Evolutionary conservation across 768 basidiomycete species (phyloP).

Genomic region (Suillus americanus): DNA sequence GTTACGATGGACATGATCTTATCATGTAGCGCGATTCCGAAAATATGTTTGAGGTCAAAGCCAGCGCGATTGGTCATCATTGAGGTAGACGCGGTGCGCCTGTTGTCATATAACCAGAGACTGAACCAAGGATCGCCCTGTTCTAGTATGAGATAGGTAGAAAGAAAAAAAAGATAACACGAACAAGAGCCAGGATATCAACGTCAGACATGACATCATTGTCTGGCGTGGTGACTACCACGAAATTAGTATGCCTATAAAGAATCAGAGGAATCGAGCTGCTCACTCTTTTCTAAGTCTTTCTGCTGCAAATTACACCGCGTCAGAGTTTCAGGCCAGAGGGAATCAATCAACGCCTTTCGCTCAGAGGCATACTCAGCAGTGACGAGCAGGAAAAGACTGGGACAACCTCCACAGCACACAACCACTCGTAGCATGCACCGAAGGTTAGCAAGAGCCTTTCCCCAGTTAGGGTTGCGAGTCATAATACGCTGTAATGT

Average conservation of each 20-base stretch:
- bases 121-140: not conserved
- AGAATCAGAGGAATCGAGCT: not conserved
- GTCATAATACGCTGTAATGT: not conserved
- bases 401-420: not conserved
- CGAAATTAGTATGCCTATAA: not conserved
- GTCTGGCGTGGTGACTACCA: rapidly evolving
- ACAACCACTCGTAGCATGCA: not conserved
- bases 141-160: not conserved
- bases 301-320: not conserved
- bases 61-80: not conserved
- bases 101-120: not conserved
- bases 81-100: not conserved
- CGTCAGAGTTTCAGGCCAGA: not conserved
- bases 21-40: not conserved
- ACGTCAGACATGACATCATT: not conserved
- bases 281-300: not conserved
- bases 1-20: not conserved
- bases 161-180: not conserved
- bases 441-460: not conserved
- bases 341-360: rapidly evolving
- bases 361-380: not conserved
- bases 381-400: not conserved
- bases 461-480: not conserved
- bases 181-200: not conserved
- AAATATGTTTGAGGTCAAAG: not conserved